Evolutionary conservation across 169 alveolate genomes (phyloP), one percentile per base, ranked within the genome.

Genomic region (Plasmodium coatneyi): DNA sequence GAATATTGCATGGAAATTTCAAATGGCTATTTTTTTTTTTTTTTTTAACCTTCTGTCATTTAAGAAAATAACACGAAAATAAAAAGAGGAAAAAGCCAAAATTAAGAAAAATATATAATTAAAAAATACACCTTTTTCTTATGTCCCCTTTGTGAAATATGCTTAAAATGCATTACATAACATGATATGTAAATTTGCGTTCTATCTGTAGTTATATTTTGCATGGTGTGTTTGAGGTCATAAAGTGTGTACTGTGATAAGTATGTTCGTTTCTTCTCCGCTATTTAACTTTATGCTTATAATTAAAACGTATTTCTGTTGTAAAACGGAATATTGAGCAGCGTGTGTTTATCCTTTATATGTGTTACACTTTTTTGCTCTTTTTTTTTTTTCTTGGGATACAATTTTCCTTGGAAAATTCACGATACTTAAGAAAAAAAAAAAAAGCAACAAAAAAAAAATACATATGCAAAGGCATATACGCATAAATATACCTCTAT

Each of bases 11-110:
- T 76, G 79, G 49, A 32, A 76, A 86, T 54, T 74, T 52, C 16
- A 86, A 32, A 86, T 86, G 43, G 93, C 93, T 71, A 82, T 32
- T 86, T 84, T 71, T 83, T 83, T 78, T 76, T 82, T 76, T 78
- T 54, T 76, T 5, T 86, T 34, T 54, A 9, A 22, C 22, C 70
- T 72, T 7, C 43, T 32, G 32, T 76, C 22, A 10, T 32, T 74
- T 74, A 36, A 30, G 43, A 74, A 32, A 76, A 52, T 28, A 74
- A 72, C 22, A 54, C 60, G 7, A 76, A 49, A 54, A 41, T 49
- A 84, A 60, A 72, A 86, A 52, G 70, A 32, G 43, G 60, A 46
- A 46, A 46, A 22, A 36, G 12, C 6, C 66, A 34, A 83, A 19
- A 83, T 66, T n/a, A 30, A 12, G 34, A 66, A n/a, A 36, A 19